Conservation (phyloP, 805 yeast genomes). For the Starmerella lactis-condensi region DNA sequence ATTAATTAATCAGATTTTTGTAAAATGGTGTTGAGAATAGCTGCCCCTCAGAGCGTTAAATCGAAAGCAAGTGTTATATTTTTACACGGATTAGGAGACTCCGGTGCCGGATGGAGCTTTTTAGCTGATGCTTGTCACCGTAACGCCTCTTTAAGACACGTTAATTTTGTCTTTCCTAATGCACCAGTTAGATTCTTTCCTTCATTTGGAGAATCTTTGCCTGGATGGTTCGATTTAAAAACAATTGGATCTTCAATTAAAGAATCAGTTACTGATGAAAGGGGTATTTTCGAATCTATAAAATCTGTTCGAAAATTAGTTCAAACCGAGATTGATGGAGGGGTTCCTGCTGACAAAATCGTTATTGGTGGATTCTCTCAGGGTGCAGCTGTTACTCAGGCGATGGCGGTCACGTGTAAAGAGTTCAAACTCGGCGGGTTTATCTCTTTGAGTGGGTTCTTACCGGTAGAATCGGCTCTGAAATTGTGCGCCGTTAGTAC, state of each 20-base stretch:
- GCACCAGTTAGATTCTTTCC: constrained; percentile 65
- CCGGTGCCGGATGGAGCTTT: constrained; percentile 79
- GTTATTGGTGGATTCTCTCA: constrained; percentile 93
- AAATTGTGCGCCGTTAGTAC: constrained; percentile 13
- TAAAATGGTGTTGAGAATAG: constrained; percentile 22
- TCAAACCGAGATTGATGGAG: constrained; percentile 20
- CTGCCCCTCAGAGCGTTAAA: constrained; percentile 29
- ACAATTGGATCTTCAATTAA: constrained; percentile 15
- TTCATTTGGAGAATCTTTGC: constrained; percentile 35
- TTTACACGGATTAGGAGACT: constrained; percentile 81
- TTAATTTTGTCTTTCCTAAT: constrained; percentile 71
- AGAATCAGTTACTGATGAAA: constrained; percentile 19
- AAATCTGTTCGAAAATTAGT: constrained; percentile 20
- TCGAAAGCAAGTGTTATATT: constrained; percentile 62
- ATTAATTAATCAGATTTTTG: background rate
- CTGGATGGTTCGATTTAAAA: constrained; percentile 75
- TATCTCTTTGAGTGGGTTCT: constrained; percentile 59
- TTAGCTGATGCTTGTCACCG: constrained; percentile 41
- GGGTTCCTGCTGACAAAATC: constrained; percentile 32
- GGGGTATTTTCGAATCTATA: constrained; percentile 24
- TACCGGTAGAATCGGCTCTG: constrained; percentile 21
- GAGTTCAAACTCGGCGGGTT: constrained; percentile 55
- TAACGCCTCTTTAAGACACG: constrained; percentile 31
- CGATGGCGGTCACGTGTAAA: constrained; percentile 15
- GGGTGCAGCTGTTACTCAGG: constrained; percentile 65